Evolutionary conservation across 2,329 filamentous ascomycete species (phyloP), one percentile per base, ranked within the genome.

Genomic region (Fonsecaea erecta): DNA sequence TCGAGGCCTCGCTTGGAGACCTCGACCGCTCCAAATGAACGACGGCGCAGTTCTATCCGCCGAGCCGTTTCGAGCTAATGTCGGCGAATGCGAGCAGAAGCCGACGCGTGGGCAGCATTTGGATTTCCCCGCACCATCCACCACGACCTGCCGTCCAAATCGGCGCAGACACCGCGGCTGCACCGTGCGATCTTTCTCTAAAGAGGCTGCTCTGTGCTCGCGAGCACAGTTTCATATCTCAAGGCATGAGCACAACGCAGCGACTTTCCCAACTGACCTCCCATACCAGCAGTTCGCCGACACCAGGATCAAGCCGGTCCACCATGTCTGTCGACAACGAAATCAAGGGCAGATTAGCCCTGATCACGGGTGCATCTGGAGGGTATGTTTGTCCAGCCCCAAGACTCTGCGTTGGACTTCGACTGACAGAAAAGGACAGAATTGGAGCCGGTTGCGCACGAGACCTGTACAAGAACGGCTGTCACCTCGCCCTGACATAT

Each of bases 291-390:
- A 48, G 18, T 32, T 30, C 52, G 30, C 30, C 26, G 14, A 40
- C 21, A 53, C 32, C 21, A 48, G 30, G 14, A 14, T 14, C 30
- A 30, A 16, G 9, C 32, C 37, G 11, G 7, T 16, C 59, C 35
- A 55, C 43, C 11, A 74, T 73, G 71, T 64, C 70, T 9, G 64
- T 70, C 21, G 74, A 79, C 53, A 84, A 84, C 68, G 78, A 82
- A 54, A 77, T 88, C 64, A 77, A 77, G 43, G 84, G 84, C 63
- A 79, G 83, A 58, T 75, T 88, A 51, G 86, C 85, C 52, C 78
- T 88, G 8, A 81, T 88, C 53, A 88, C 86, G 1, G 86, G 86
- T 51, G 86, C 85, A 53, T 87, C 85, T 59, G 85, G 85, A 71
- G 85, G 86, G 85, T 86, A 76, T 74, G 76, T 70, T 12, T n/a